Evolutionary conservation across 352 stramenopile genomes (phyloP), one percentile per base, ranked within the genome.

Genomic region (Globisporangium echinulatum): DNA sequence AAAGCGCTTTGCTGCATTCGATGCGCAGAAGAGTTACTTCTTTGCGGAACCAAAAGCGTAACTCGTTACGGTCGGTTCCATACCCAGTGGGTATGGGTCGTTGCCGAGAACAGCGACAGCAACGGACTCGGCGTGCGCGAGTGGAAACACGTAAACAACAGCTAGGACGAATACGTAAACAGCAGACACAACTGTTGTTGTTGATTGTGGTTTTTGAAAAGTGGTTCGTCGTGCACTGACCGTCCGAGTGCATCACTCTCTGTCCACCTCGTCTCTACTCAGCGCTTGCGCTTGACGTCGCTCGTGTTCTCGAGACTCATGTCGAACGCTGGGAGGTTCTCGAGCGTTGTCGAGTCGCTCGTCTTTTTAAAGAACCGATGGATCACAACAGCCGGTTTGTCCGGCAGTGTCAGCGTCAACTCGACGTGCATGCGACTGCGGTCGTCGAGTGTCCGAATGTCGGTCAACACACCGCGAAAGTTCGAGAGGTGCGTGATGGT

Each of bases 341-440:
- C 85, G 47, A 95, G 71, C 61, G 85, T 93, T 54, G 79, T 91
- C 55, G 85, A 95, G 49, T 92, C 84, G 66, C 82, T 92, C 19
- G 74, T 86, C 75, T 95, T 95, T 58, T 91, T 87, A 60, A 95
- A 95, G 70, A 83, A 93, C 49, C 85, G 83, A 47, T 82, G 77
- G 67, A 92, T 95, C 58, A 90, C 65, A 39, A 95, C 85, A 1
- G 73, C 59, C 58, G 77, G 71, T 56, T 92, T 88, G 47, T 90
- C 83, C 3, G 85, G 79, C 56, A 92, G 64, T 59, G 78, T 72
- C 14, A 95, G 77, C 59, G 70, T 88, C 40, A 95, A 73, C 66
- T 92, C 72, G 40, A 95, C 85, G 59, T 79, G 75, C 85, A 95
- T 95, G 59, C 83, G 83, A 43, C 85, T 80, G 11, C 82, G 69